Evolutionary conservation across 116 monocot species (phyloP).

Genomic region (Zostera marina): DNA sequence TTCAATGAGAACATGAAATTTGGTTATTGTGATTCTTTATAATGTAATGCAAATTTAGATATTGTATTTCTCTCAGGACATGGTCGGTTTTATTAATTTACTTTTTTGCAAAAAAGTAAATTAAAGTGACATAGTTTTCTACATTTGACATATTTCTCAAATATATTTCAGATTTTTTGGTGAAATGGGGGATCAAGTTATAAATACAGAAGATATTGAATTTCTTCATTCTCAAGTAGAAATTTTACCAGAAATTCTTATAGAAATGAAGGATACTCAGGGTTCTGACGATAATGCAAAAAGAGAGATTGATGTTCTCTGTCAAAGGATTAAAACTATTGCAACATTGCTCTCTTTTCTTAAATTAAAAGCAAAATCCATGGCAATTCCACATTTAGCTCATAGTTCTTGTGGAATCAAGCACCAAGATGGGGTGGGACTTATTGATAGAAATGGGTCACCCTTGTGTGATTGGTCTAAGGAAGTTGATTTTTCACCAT

Average conservation of each 20-base stretch:
- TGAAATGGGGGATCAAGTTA: conserved; percentile 11
- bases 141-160: not conserved
- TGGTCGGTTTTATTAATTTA: not conserved
- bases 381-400: conserved; percentile 52
- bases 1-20: no score
- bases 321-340: conserved; percentile 54
- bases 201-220: conserved; percentile 16
- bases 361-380: conserved; percentile 64
- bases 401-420: conserved; percentile 53
- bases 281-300: conserved; percentile 35
- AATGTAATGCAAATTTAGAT: no score
- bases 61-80: no score
- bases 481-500: conserved; percentile 26
- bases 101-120: not conserved
- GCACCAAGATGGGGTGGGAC: conserved; percentile 36
- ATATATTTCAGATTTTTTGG: not conserved
- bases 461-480: conserved; percentile 50
- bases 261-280: conserved; percentile 45
- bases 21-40: no score
- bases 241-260: conserved; percentile 34
- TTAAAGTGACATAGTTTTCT: not conserved
- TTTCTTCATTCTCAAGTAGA: conserved; percentile 42
- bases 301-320: conserved; percentile 52
- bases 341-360: conserved; percentile 58
- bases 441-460: conserved; percentile 36